Evolutionary conservation across 2,329 filamentous ascomycete genomes (phyloP), one percentile per base, ranked within the genome.

Genomic region (Rachicladosporium sp.): DNA sequence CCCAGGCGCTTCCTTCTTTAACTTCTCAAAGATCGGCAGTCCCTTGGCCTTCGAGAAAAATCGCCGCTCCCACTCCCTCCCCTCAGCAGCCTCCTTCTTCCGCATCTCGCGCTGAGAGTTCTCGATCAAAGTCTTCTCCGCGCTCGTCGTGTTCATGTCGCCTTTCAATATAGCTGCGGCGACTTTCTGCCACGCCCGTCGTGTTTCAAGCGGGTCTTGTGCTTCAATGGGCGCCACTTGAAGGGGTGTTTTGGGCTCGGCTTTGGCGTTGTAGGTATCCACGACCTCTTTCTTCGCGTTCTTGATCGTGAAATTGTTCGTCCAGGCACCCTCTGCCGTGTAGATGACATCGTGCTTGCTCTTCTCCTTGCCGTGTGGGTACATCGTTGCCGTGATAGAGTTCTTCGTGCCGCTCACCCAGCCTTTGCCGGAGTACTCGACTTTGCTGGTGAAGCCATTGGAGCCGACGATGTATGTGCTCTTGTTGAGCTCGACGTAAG

Each of bases 391-490:
- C 9, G 70, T 76, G 59, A 96, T 86, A 41, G 74, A 82, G 67
- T 96, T 96, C 69, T 94, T 95, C 71, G 93, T 93, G 49, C 89
- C 91, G 34, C 82, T 87, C 7, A 98, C 64, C 89, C 89, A 98
- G 42, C 89, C 89, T 59, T 86, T 89, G 54, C 89, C 88, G 45
- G 78, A 82, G 67, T 94, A 98, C 59, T 94, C 86, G 54, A 96
- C 83, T 66, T 86, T 88, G 47, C 85, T 76, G 4, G 86, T 82
- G 66, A 81, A 95, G 38, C 91, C 89, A 2, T 80, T 82, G 15
- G 82, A 91, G 47, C 85, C 91, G 41, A 78, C 76, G 53, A 98
- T 95, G 64, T 82, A 85, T 50, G 82, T 87, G 44, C 74, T 76
- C 53, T 81, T 80, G 56, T 94, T 86, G 33, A 96, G 73, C 63